These are phyloP conservation scores for Protostelium mycophagum DNA, from an alignment of 78 protist species.

Conservation along the genomic window DNA sequence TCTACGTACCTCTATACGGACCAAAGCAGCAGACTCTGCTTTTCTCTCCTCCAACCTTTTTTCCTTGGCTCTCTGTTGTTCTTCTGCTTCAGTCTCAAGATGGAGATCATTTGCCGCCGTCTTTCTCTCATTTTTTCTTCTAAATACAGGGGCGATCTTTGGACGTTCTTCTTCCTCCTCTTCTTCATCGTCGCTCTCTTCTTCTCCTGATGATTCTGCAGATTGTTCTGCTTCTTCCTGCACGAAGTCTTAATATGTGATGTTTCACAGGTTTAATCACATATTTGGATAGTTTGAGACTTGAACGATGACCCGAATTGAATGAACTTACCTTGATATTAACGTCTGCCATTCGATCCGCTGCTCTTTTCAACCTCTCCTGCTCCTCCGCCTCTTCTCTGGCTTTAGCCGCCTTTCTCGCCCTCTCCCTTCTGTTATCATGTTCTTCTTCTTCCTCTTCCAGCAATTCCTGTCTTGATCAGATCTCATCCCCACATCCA, in stretches of 20 bases:
- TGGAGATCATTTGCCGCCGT: conserved; percentile 31
- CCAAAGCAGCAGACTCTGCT: conserved; percentile 14
- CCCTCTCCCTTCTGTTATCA: conserved; percentile 41
- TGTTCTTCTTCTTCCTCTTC: conserved; percentile 16
- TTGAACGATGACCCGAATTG: not conserved
- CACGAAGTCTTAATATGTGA: not conserved
- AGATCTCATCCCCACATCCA: not conserved
- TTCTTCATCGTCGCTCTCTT: conserved; percentile 30
- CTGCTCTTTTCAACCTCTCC: conserved; percentile 17
- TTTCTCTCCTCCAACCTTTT: conserved; percentile 32
- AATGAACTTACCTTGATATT: not conserved
- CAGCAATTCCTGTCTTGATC: not conserved
- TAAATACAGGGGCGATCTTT: conserved; percentile 26
- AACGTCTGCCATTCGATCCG: not conserved
- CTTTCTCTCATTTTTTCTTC: conserved; percentile 28
- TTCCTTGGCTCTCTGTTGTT: not conserved
- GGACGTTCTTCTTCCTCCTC: conserved; percentile 21
- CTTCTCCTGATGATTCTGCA: conserved; percentile 24
- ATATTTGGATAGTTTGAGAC: not conserved
- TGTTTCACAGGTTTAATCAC: conserved; percentile 1
- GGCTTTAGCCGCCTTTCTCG: conserved; percentile 23
- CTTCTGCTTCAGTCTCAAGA: conserved; percentile 23
- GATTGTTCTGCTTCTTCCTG: conserved; percentile 4
- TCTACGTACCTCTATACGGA: not conserved
- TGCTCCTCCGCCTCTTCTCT: conserved; percentile 13